Percentiles rank a stretch among this genome's conserved stretches.
Conservation (phyloP, 345 rosid genomes). For the Salix exigua region DNA sequence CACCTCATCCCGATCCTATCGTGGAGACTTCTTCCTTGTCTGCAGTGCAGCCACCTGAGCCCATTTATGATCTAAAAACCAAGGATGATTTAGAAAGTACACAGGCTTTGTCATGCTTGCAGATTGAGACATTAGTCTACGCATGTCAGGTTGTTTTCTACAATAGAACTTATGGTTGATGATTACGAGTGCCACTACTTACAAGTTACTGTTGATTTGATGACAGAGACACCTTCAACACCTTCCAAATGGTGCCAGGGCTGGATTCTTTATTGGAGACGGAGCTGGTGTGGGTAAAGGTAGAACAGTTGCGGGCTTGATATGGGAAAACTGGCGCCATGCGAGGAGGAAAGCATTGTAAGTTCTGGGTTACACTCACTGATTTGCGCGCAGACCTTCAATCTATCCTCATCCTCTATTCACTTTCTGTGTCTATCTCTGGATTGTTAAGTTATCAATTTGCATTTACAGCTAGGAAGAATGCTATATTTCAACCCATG, state of each 20-base stretch:
- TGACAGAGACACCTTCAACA: slow-evolving; percentile 88
- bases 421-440: background rate
- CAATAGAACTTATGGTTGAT: slow-evolving; percentile 20
- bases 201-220: slow-evolving; percentile 26
- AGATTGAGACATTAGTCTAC: slow-evolving; percentile 96
- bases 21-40: slow-evolving; percentile 95
- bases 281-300: slow-evolving; percentile 99
- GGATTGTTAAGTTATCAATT: background rate
- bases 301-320: slow-evolving; percentile 91
- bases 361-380: slow-evolving; percentile 35
- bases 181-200: slow-evolving; percentile 19
- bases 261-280: slow-evolving; percentile 96
- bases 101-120: slow-evolving; percentile 85
- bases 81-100: slow-evolving; percentile 70
- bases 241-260: slow-evolving; percentile 79
- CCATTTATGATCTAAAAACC: slow-evolving; percentile 69
- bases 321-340: slow-evolving; percentile 92
- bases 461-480: background rate
- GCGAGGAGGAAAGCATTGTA: slow-evolving; percentile 83
- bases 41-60: slow-evolving; percentile 96
- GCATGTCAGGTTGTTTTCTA: slow-evolving; percentile 79
- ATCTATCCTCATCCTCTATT: background rate
- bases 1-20: slow-evolving; percentile 93
- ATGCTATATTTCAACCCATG: slow-evolving; percentile 1
- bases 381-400: background rate